A percentile compares a stretch with the other conserved stretches of the same genome.
Evolutionary conservation across 306 rosid genomes (phyloP).

Genomic region (Adenanthera pavonina): DNA sequence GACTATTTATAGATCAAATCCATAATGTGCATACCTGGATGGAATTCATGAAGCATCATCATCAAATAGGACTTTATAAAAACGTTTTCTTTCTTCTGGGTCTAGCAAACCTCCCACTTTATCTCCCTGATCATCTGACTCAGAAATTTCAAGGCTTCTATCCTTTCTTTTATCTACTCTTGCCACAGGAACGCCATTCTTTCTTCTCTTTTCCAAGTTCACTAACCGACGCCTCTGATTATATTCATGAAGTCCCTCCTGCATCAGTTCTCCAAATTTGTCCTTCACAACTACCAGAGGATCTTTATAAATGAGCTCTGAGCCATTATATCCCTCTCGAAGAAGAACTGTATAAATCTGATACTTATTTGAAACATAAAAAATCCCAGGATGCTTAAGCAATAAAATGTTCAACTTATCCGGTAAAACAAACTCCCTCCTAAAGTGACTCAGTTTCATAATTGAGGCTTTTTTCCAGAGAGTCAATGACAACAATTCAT

Average conservation of each 20-base stretch:
- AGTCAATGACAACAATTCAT: constrained; percentile 80
- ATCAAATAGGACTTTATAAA: constrained; percentile 80
- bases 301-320: constrained; percentile 73
- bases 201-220: constrained; percentile 72
- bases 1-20: neutral
- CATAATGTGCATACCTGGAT: constrained; percentile 1
- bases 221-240: constrained; percentile 56
- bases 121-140: constrained; percentile 49
- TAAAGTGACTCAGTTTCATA: constrained; percentile 77
- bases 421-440: constrained; percentile 71
- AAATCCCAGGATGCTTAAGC: constrained; percentile 82
- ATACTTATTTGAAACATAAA: constrained; percentile 84
- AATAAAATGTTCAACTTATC: constrained; percentile 69
- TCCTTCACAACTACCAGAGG: constrained; percentile 78
- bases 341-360: constrained; percentile 76
- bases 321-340: constrained; percentile 75
- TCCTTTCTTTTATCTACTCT: constrained; percentile 48
- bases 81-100: constrained; percentile 89
- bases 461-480: constrained; percentile 86
- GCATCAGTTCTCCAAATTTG: constrained; percentile 89
- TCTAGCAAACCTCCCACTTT: constrained; percentile 69
- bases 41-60: constrained; percentile 57
- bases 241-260: constrained; percentile 92
- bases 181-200: constrained; percentile 57
- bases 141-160: constrained; percentile 39